A percentile compares a stretch with the other conserved stretches of the same genome.
These are phyloP conservation scores for Retiboletus fuscus DNA, from an alignment of 1,284 basidiomycete genomes.

Conservation along the genomic window DNA sequence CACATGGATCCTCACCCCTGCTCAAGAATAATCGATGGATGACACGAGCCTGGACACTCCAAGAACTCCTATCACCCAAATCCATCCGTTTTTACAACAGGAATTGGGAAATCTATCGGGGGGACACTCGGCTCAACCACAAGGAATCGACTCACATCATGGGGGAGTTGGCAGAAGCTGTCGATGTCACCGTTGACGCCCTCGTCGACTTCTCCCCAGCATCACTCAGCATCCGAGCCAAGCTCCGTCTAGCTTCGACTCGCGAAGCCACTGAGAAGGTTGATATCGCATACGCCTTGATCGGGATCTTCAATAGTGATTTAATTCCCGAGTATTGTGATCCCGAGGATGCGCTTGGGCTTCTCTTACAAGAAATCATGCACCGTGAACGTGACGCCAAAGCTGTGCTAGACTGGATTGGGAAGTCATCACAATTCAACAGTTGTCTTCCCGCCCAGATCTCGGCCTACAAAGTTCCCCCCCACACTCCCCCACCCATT, in stretches of 20 bases:
- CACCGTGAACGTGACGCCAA: constrained; percentile 18
- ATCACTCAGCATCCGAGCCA: constrained; percentile 19
- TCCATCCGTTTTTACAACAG: constrained; percentile 23
- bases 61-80: constrained; percentile 28
- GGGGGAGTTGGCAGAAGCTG: constrained; percentile 18
- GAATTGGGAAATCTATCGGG: constrained; percentile 22
- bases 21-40: constrained; percentile 27
- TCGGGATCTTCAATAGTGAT: constrained; percentile 26
- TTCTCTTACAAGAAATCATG: constrained; percentile 27
- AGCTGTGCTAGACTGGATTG: constrained; percentile 28
- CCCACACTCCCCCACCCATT: constrained; percentile 9
- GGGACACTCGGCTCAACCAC: constrained; percentile 21
- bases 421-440: constrained; percentile 28
- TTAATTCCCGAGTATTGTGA: constrained; percentile 19
- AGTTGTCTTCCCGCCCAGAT: constrained; percentile 20
- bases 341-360: constrained; percentile 19
- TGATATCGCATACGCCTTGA: not conserved
- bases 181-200: not conserved
- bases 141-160: constrained; percentile 24
- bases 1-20: not conserved
- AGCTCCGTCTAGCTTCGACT: constrained; percentile 21
- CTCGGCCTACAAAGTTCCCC: constrained; percentile 5
- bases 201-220: constrained; percentile 22
- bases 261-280: constrained; percentile 18
- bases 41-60: no score